phyloP scores from a whole-genome alignment of 352 stramenopile species.

The Globisporangium lucens region DNA sequence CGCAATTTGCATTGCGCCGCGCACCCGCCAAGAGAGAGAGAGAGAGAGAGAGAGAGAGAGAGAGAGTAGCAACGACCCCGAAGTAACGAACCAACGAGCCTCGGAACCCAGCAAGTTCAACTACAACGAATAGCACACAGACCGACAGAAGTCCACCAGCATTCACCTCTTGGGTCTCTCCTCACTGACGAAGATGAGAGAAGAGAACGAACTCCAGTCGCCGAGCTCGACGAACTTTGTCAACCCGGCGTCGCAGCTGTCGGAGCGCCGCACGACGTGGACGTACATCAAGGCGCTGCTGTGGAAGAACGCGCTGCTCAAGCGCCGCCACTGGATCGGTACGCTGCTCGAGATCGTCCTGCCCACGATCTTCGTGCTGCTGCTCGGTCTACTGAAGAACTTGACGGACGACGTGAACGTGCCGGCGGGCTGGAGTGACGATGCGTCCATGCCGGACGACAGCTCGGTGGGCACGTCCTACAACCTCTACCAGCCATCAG shows the following conservation, averaged over 20 bases:
- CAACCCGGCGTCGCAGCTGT: neutral
- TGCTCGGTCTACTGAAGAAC: constrained; percentile 56
- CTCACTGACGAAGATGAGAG: neutral
- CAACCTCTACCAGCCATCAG: constrained; percentile 44
- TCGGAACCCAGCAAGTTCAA: too few species aligned
- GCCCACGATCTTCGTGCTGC: constrained; percentile 54
- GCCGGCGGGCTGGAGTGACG: constrained; percentile 48
- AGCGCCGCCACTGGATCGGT: constrained; percentile 44
- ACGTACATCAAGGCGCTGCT: constrained; percentile 43
- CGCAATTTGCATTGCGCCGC: too few species aligned
- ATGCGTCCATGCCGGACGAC: constrained; percentile 6
- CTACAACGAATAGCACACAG: too few species aligned
- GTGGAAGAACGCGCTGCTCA: constrained; percentile 70
- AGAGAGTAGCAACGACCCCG: too few species aligned
- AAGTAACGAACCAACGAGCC: too few species aligned
- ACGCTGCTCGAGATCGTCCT: constrained; percentile 49
- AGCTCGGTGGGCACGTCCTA: constrained; percentile 25
- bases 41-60: too few species aligned
- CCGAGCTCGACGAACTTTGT: neutral
- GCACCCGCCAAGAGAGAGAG: too few species aligned
- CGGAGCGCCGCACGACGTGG: constrained; percentile 12
- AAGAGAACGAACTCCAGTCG: neutral
- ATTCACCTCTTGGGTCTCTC: neutral
- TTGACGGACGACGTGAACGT: constrained; percentile 45
- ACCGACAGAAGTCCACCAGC: too few species aligned